Base-by-base conservation (phyloP, 2,329 filamentous ascomycete genomes). In the Aspergillus costaricaensis region DNA sequence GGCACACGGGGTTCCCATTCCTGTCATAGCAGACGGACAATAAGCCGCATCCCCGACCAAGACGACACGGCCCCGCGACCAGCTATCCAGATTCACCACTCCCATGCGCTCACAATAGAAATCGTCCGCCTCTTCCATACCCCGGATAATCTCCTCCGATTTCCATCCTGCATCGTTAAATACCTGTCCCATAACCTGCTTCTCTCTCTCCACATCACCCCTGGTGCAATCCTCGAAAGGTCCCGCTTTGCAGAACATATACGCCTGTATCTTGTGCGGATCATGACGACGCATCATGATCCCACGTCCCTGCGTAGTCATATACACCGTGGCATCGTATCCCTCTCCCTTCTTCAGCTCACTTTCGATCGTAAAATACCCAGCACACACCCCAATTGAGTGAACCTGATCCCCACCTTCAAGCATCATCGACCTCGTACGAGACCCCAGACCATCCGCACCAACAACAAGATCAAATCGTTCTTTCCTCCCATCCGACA, bases 161-260 rank as follows among this genome's bases (percentile, higher is more conserved):
- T 81, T 68, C 82, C 82, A 85, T 1, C 80, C 82, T 0, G 73
- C 73, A 48, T 76, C 80, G 1, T 66, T 62, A 57, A 82, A 80
- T 0, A 78, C 58, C 23, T 80, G 72, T 2, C 71, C 64, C 57
- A 81, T 66, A 1, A 74, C 74, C 2, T 68, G 68, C 14, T 58
- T 68, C 3, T 67, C 65, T 14, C 68, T 65, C 19, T 70, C 70
- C 2, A 78, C 52, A 49, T 49, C 38, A 1, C 74, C 74, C 2
- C 67, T 68, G 14, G 55, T 67, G 2, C 66, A 65, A 12, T 68
- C 65, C n/a, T 70, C 69, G 3, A 78, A 52, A 21, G 15, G 30
- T 59, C 2, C 68, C 60, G 1, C 62, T 5, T 58, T 70, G 48
- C 75, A 72, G 23, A 66, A 64, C 8, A 83, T 47, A 58, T 79